phyloP scores from a whole-genome alignment of 2,329 filamentous ascomycete genomes.

The Aureobasidium vineae region DNA sequence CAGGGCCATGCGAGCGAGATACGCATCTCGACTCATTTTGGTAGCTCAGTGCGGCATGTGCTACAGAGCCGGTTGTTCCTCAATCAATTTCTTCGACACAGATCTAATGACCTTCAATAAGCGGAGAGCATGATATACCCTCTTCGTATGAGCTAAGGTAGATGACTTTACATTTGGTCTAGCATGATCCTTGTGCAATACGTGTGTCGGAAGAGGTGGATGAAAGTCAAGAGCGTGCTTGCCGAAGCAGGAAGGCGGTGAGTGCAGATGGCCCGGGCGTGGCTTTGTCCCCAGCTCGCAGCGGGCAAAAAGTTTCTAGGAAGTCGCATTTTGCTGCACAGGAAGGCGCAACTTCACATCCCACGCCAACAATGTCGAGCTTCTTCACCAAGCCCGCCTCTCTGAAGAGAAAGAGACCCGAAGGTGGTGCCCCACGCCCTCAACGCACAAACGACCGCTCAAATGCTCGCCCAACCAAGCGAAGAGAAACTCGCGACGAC shows the following conservation, averaged over 20 bases:
- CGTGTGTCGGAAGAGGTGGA: not conserved
- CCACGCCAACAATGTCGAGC: slow-evolving; percentile 64
- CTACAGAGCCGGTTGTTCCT: not conserved
- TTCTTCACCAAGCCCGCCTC: slow-evolving; percentile 90
- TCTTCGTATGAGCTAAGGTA: not conserved
- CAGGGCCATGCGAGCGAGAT: slow-evolving; percentile 37
- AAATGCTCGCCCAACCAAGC: slow-evolving; percentile 43
- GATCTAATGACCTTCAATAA: not conserved
- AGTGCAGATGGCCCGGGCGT: not conserved
- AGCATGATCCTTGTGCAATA: not conserved
- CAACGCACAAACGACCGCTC: slow-evolving; percentile 51
- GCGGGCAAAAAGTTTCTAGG: slow-evolving; percentile 21
- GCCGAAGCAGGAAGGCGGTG: slow-evolving; percentile 7
- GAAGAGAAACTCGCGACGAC: slow-evolving; percentile 61
- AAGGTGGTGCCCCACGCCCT: slow-evolving; percentile 42
- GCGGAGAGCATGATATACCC: not conserved
- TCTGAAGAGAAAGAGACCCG: slow-evolving; percentile 78
- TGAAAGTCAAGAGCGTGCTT: not conserved
- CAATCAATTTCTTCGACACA: not conserved
- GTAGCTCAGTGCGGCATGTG: not conserved
- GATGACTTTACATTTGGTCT: not conserved
- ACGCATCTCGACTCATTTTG: slow-evolving; percentile 36
- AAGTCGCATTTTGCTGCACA: slow-evolving; percentile 8
- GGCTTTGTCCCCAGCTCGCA: not conserved
- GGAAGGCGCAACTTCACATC: not conserved